These are phyloP conservation scores for Paecilomyces variotii DNA, from an alignment of 2,329 filamentous ascomycete species.

Conservation along the genomic window DNA sequence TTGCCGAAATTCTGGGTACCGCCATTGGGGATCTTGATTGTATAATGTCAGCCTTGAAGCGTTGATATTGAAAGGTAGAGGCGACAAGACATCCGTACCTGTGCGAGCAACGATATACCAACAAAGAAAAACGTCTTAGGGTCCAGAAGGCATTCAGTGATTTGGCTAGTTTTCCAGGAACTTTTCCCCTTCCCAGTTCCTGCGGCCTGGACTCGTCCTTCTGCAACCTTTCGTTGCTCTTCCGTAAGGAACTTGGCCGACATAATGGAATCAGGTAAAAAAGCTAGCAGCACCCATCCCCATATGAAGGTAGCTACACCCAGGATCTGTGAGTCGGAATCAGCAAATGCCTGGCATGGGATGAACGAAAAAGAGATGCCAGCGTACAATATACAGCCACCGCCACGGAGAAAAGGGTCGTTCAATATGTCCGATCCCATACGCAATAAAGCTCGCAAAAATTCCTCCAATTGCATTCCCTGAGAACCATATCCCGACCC, in stretches of 20 bases:
- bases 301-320: background rate
- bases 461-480: background rate
- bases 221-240: background rate
- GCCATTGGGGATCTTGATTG: slow-evolving; percentile 52
- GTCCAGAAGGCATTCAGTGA: slow-evolving; percentile 47
- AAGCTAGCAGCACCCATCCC: background rate
- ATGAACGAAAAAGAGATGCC: background rate
- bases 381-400: background rate
- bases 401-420: background rate
- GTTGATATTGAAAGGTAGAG: background rate
- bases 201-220: background rate
- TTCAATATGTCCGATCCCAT: background rate
- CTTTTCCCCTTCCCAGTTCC: background rate
- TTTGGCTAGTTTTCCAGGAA: slow-evolving; percentile 45
- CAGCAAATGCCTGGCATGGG: background rate
- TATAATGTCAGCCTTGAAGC: background rate
- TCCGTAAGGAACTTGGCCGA: background rate
- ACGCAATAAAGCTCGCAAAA: background rate
- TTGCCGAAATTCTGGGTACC: slow-evolving; percentile 54
- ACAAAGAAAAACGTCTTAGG: slow-evolving; percentile 56
- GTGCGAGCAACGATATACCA: slow-evolving; percentile 42
- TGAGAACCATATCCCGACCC: slow-evolving; percentile 41
- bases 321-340: background rate
- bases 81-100: slow-evolving; percentile 4
- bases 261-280: background rate